Evolutionary conservation across 495 filamentous ascomycete genomes (phyloP).

Genomic region (Lasiosphaeria miniovina): DNA sequence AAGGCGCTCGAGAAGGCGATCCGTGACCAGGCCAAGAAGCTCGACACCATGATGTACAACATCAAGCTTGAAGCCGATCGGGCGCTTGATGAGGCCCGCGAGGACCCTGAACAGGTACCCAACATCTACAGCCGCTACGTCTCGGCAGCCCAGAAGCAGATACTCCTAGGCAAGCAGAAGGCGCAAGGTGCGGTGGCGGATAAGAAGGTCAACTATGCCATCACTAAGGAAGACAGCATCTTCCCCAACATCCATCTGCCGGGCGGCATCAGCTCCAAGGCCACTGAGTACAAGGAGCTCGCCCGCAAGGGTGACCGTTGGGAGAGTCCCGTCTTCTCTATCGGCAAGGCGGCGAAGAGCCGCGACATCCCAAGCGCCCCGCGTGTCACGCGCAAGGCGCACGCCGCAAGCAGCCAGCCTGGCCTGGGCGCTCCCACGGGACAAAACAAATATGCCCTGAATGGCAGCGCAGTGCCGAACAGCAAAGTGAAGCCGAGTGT

Average conservation of each 20-base stretch:
- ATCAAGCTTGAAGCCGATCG: slow-evolving; percentile 81
- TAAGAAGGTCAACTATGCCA: slow-evolving; percentile 81
- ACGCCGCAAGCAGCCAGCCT: slow-evolving; percentile 12
- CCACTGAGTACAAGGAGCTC: slow-evolving; percentile 88
- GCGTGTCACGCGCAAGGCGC: slow-evolving; percentile 64
- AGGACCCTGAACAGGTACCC: slow-evolving; percentile 71
- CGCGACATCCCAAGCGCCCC: slow-evolving; percentile 64
- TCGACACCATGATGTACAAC: slow-evolving; percentile 67
- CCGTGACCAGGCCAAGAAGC: slow-evolving; percentile 67
- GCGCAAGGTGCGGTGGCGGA: slow-evolving; percentile 57
- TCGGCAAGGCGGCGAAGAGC: slow-evolving; percentile 74
- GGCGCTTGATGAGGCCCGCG: slow-evolving; percentile 60
- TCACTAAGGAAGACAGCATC: slow-evolving; percentile 86
- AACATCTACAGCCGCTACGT: slow-evolving; percentile 88
- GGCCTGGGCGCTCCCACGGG: slow-evolving; percentile 6
- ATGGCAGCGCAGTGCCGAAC: not conserved
- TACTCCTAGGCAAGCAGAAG: slow-evolving; percentile 72
- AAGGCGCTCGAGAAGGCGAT: slow-evolving; percentile 88
- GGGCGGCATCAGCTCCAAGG: slow-evolving; percentile 89
- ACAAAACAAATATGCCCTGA: not conserved
- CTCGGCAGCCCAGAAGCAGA: slow-evolving; percentile 67
- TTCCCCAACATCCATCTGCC: slow-evolving; percentile 86
- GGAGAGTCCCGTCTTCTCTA: slow-evolving; percentile 91
- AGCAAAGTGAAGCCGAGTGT: slow-evolving; percentile 9
- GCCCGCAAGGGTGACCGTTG: slow-evolving; percentile 86